These are phyloP conservation scores for Collybia mongolica DNA, from an alignment of 768 basidiomycete genomes.

Conservation along the genomic window DNA sequence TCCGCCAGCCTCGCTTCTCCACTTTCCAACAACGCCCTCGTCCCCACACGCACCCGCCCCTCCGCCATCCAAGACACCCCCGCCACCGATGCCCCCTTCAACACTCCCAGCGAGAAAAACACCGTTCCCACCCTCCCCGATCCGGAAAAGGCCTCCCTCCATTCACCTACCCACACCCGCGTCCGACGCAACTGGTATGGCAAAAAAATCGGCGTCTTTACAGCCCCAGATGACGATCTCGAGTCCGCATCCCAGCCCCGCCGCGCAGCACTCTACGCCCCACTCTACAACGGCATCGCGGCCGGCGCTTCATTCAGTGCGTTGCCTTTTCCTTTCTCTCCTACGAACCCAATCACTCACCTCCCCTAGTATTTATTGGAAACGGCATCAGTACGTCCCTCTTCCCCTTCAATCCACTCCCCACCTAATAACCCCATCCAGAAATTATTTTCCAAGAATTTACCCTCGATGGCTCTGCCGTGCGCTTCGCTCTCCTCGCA, in stretches of 20 bases:
- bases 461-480: constrained; percentile 55
- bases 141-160: constrained; percentile 9
- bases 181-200: constrained; percentile 62
- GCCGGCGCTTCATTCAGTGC: constrained; percentile 55
- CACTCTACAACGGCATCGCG: constrained; percentile 63
- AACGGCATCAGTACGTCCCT: constrained; percentile 55
- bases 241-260: constrained; percentile 15
- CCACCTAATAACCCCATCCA: constrained; percentile 3
- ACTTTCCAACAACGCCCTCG: constrained; percentile 23
- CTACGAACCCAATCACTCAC: constrained; percentile 25
- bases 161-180: background rate
- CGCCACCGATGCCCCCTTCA: background rate
- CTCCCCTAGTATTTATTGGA: constrained; percentile 58
- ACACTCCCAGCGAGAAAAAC: constrained; percentile 3
- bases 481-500: constrained; percentile 62
- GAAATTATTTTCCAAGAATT: constrained; percentile 63
- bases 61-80: background rate
- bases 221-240: background rate
- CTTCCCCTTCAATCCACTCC: background rate
- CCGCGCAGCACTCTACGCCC: constrained; percentile 46
- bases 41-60: background rate
- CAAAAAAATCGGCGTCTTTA: constrained; percentile 39
- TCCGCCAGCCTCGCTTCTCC: constrained; percentile 16
- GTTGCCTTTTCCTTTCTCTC: constrained; percentile 34
- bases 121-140: constrained; percentile 4